These are phyloP conservation scores for Clarireedia paspali DNA, from an alignment of 2,329 filamentous ascomycete genomes.

Conservation along the genomic window DNA sequence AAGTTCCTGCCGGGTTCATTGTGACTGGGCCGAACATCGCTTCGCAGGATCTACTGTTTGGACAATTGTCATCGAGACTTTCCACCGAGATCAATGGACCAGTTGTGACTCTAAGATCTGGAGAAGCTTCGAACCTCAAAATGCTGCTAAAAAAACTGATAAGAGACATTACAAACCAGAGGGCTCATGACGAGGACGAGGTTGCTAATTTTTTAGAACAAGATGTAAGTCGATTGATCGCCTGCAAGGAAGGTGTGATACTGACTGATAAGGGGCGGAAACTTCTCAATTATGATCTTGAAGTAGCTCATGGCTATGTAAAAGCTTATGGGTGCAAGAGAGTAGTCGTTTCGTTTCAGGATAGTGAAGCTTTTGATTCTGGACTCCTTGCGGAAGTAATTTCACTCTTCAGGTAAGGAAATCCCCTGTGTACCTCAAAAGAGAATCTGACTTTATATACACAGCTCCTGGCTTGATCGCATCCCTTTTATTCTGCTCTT, in stretches of 20 bases:
- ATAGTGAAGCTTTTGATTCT: conserved; percentile 75
- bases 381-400: conserved; percentile 65
- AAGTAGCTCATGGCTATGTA: conserved; percentile 57
- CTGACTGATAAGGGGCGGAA: conserved; percentile 43
- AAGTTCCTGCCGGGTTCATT: conserved; percentile 58
- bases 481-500: conserved; percentile 73
- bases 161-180: conserved; percentile 50
- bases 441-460: conserved; percentile 3
- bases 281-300: conserved; percentile 72
- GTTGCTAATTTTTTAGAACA: conserved; percentile 37
- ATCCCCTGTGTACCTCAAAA: background rate
- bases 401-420: conserved; percentile 54
- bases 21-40: conserved; percentile 73
- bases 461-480: conserved; percentile 60
- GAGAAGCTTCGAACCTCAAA: conserved; percentile 68
- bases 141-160: conserved; percentile 66
- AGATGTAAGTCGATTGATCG: conserved; percentile 35
- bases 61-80: conserved; percentile 57
- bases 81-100: conserved; percentile 39
- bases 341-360: conserved; percentile 67
- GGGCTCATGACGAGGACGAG: conserved; percentile 43
- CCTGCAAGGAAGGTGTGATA: background rate
- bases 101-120: conserved; percentile 61
- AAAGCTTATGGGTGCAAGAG: conserved; percentile 45
- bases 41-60: conserved; percentile 66